These are phyloP conservation scores for Solanum phureja DNA, from an alignment of 257 asterid genomes.

Conservation along the genomic window DNA sequence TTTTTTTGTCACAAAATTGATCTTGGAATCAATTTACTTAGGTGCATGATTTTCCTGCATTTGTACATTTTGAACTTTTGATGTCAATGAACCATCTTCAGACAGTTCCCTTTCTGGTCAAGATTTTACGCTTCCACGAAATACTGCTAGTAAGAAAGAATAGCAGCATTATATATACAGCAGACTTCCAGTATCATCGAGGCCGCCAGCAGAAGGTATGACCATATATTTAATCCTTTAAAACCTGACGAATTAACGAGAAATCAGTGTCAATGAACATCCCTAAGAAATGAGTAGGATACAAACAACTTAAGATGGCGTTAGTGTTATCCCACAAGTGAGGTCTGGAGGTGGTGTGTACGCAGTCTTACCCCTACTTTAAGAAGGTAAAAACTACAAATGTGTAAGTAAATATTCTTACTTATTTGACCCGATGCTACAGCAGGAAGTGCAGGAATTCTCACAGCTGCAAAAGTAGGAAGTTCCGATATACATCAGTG, in stretches of 20 bases:
- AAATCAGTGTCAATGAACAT: neutral
- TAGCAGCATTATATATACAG: neutral
- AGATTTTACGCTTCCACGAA: neutral
- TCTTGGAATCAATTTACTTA: neutral
- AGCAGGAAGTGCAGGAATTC: constrained; percentile 96
- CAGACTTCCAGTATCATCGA: neutral
- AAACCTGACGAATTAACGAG: neutral
- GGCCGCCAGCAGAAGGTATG: neutral
- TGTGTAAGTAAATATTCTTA: constrained; percentile 20
- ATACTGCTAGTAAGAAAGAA: neutral
- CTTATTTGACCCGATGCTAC: constrained; percentile 86
- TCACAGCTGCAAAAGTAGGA: constrained; percentile 48
- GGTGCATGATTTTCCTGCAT: neutral
- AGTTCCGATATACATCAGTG: neutral
- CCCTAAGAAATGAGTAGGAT: neutral
- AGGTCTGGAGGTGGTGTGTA: neutral
- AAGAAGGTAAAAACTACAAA: neutral
- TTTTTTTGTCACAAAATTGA: neutral
- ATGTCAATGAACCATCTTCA: neutral
- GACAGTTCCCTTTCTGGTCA: neutral
- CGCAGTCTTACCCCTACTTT: neutral
- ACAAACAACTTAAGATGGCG: neutral
- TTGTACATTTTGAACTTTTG: neutral
- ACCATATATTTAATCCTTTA: neutral
- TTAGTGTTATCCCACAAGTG: neutral